Evolutionary conservation across 345 rosid species (phyloP).

Genomic region (Excoecaria agallocha): DNA sequence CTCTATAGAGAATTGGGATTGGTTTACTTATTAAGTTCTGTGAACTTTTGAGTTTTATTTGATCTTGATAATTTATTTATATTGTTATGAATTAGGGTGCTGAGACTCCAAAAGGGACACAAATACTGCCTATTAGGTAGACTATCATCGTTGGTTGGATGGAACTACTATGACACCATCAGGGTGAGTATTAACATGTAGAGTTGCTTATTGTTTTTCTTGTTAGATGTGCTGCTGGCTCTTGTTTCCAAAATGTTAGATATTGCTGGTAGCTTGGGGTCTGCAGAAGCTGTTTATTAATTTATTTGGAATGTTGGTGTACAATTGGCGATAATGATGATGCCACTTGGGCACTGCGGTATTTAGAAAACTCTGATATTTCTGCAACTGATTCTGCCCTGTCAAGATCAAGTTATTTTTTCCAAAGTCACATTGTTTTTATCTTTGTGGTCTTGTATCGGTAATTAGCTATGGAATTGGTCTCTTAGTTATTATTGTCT

Average conservation of each 20-base stretch:
- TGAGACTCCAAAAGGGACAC: constrained; percentile 90
- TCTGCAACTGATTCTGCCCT: neutral
- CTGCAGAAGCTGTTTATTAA: neutral
- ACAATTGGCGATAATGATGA: neutral
- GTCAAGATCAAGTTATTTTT: neutral
- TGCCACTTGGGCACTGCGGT: neutral
- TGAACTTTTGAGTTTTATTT: neutral
- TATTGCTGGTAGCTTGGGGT: no score
- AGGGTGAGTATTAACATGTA: constrained; percentile 40
- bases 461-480: neutral
- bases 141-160: constrained; percentile 76
- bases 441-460: no score
- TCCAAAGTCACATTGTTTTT: no score
- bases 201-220: no score
- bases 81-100: constrained; percentile 48
- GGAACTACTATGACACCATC: constrained; percentile 86
- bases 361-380: neutral
- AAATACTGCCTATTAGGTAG: constrained; percentile 73
- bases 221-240: neutral
- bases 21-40: neutral
- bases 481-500: neutral
- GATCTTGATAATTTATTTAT: neutral
- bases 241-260: no score
- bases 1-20: neutral
- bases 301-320: neutral